Evolutionary conservation across 73 alveolate species (phyloP).

Genomic region (Durusdinium trenchii): DNA sequence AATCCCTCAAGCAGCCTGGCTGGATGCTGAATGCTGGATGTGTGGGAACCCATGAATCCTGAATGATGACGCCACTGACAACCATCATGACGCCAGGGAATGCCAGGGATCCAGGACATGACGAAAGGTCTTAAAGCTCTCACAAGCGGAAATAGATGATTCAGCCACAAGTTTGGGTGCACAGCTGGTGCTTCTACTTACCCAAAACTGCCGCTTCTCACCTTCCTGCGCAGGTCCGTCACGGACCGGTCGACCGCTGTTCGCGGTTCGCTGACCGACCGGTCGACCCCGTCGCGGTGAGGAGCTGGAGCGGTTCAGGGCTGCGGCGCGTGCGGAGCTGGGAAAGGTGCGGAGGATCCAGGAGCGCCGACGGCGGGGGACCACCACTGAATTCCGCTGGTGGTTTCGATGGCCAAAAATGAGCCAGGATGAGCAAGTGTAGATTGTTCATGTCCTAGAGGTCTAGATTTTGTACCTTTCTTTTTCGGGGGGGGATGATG

Average conservation of each 20-base stretch:
- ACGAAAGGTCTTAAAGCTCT: neutral
- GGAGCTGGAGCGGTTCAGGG: constrained; percentile 41
- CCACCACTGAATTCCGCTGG: too few relatives aligned
- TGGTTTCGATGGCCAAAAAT: too few relatives aligned
- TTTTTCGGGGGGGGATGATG: too few relatives aligned
- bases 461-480: too few relatives aligned
- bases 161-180: neutral
- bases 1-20: too few relatives aligned
- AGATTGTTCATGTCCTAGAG: too few relatives aligned
- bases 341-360: constrained; percentile 71
- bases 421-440: too few relatives aligned
- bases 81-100: too few relatives aligned
- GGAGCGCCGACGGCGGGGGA: too few relatives aligned
- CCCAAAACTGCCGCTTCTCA: neutral
- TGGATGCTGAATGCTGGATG: too few relatives aligned
- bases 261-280: neutral
- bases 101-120: neutral
- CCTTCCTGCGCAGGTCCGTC: neutral
- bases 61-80: too few relatives aligned
- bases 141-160: neutral
- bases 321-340: constrained; percentile 58
- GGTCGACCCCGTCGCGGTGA: neutral
- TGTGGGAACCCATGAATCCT: too few relatives aligned
- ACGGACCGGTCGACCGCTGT: neutral
- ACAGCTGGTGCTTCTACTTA: neutral